These are phyloP conservation scores for Zarea fungicola DNA, from an alignment of 2,329 filamentous ascomycete genomes.

Conservation along the genomic window DNA sequence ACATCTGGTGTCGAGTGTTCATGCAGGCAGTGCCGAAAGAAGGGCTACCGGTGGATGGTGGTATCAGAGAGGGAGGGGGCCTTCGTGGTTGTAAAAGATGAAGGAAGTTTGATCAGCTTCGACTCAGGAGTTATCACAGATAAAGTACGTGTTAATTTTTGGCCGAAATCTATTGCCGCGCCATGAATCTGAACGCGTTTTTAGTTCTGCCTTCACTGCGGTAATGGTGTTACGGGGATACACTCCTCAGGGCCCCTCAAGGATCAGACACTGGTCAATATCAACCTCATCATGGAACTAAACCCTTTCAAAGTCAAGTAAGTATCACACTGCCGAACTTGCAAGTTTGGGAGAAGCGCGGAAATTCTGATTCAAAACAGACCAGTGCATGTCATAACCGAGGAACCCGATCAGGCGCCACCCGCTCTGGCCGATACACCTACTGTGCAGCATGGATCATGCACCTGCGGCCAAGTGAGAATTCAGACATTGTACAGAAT, in stretches of 20 bases:
- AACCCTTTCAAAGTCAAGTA: slow-evolving; percentile 22
- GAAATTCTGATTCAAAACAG: background rate
- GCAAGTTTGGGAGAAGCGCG: background rate
- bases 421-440: background rate
- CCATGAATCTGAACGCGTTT: background rate
- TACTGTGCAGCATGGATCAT: slow-evolving; percentile 20
- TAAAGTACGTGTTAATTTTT: slow-evolving; percentile 16
- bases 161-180: too few relatives aligned
- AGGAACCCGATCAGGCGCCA: background rate
- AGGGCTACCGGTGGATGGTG: slow-evolving; percentile 24
- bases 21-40: slow-evolving; percentile 24
- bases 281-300: slow-evolving; percentile 19
- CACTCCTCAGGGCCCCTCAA: slow-evolving; percentile 20
- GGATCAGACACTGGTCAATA: slow-evolving; percentile 21
- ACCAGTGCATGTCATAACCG: background rate
- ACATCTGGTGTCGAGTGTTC: slow-evolving; percentile 16
- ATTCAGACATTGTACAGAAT: slow-evolving; percentile 23
- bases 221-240: slow-evolving; percentile 21
- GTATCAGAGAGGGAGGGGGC: background rate
- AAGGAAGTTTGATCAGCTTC: slow-evolving; percentile 9
- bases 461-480: slow-evolving; percentile 23
- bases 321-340: background rate
- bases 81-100: slow-evolving; percentile 15
- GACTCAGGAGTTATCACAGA: slow-evolving; percentile 10
- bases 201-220: slow-evolving; percentile 26